Percentiles rank a stretch among this genome's conserved stretches.
These are phyloP conservation scores for Acacia confusa DNA, from an alignment of 306 rosid species.

Conservation along the genomic window DNA sequence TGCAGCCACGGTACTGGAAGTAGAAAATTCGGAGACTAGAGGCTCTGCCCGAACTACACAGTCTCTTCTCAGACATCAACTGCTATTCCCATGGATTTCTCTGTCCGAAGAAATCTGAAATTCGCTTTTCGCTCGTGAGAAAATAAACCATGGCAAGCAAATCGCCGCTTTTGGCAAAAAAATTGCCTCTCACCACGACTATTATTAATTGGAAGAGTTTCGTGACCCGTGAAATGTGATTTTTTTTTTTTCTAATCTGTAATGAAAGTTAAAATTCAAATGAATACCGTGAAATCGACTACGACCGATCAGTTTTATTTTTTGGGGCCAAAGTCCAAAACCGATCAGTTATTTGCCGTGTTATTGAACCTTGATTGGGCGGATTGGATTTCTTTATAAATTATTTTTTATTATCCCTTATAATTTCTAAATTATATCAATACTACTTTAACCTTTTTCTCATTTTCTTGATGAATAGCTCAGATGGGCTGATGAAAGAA, in stretches of 20 bases:
- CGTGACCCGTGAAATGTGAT: background rate
- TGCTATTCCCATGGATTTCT: conserved; percentile 29
- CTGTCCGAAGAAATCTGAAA: background rate
- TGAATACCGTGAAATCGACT: conserved; percentile 34
- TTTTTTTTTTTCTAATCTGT: background rate
- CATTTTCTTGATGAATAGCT: too few species aligned
- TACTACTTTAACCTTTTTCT: too few species aligned
- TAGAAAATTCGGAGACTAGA: background rate
- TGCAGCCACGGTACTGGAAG: conserved; percentile 9
- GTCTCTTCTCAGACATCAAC: conserved; percentile 29
- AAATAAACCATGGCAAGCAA: background rate
- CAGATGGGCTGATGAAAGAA: too few species aligned
- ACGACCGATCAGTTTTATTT: conserved; percentile 11
- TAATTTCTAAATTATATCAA: too few species aligned
- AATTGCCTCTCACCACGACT: background rate
- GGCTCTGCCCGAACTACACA: conserved; percentile 5
- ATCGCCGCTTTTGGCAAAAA: background rate
- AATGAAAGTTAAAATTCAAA: background rate
- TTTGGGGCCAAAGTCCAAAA: too few species aligned
- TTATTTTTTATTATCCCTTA: too few species aligned
- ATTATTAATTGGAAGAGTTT: too few species aligned
- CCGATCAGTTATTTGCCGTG: too few species aligned
- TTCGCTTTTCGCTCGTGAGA: background rate
- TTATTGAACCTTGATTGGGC: too few species aligned
- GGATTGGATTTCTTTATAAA: too few species aligned